Evolutionary conservation across 139 green algal species (phyloP).

Genomic region (Coccomyxa sp.): DNA sequence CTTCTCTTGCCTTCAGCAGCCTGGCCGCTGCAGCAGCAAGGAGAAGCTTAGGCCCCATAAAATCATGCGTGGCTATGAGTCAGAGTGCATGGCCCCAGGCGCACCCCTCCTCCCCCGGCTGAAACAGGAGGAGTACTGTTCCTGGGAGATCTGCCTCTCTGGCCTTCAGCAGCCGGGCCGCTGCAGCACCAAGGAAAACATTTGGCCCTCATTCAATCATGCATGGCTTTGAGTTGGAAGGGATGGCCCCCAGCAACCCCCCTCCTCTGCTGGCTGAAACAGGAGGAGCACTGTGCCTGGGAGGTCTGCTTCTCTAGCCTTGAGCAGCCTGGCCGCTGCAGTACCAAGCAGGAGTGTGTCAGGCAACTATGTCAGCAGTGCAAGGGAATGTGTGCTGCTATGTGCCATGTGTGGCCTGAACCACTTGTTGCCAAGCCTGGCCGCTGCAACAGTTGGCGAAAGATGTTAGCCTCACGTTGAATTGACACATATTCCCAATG

Average conservation of each 20-base stretch:
- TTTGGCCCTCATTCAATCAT: neutral
- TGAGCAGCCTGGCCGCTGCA: slow-evolving; percentile 62
- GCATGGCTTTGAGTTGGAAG: neutral
- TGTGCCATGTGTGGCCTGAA: too few relatives aligned
- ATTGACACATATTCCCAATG: too few relatives aligned
- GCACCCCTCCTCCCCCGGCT: slow-evolving; percentile 85
- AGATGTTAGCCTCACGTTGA: too few relatives aligned
- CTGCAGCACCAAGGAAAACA: neutral
- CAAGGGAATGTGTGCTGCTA: too few relatives aligned
- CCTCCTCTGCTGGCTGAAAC: slow-evolving; percentile 94
- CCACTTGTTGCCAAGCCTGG: too few relatives aligned
- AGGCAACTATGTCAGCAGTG: too few relatives aligned
- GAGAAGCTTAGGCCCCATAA: neutral
- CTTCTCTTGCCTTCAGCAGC: slow-evolving; percentile 49
- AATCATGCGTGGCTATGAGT: neutral
- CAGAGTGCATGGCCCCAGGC: neutral
- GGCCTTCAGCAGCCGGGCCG: slow-evolving; percentile 68
- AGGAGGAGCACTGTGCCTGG: slow-evolving; percentile 74
- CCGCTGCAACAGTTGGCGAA: too few relatives aligned
- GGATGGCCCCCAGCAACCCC: neutral
- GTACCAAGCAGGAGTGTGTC: neutral
- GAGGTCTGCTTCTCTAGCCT: slow-evolving; percentile 37
- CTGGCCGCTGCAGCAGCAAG: slow-evolving; percentile 45
- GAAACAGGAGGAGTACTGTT: slow-evolving; percentile 84
- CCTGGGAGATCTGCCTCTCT: slow-evolving; percentile 43